Conservation (phyloP, 805 yeast species). For the Metschnikowia aberdeeniae region DNA sequence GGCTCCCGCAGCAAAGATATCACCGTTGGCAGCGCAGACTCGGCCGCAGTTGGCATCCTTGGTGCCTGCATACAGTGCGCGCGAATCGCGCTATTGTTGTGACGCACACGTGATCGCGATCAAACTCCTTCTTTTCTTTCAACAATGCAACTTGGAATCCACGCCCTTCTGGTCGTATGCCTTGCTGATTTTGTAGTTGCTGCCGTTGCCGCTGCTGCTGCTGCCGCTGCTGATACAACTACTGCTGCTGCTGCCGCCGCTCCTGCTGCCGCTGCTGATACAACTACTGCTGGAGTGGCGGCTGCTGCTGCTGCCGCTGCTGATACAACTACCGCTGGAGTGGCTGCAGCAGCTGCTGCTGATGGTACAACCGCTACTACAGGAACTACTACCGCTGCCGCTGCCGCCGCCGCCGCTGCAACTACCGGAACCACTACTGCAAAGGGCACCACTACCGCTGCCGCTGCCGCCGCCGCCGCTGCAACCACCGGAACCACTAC, state of each 20-base stretch:
- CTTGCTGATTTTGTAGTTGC: slow-evolving; percentile 13
- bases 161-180: slow-evolving; percentile 1
- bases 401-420: slow-evolving; percentile 9
- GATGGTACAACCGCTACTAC: slow-evolving; percentile 9
- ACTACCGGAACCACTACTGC: slow-evolving; percentile 10
- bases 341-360: slow-evolving; percentile 10
- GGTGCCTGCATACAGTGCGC: not conserved
- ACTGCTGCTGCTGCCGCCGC: slow-evolving; percentile 18
- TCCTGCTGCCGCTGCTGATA: slow-evolving; percentile 14
- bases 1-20: too few relatives aligned
- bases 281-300: slow-evolving; percentile 14
- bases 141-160: slow-evolving; percentile 2
- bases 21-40: too few relatives aligned
- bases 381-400: slow-evolving; percentile 12
- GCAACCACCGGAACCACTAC: slow-evolving; percentile 11
- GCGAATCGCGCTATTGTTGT: not conserved
- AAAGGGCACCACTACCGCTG: slow-evolving; percentile 14
- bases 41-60: not conserved
- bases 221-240: slow-evolving; percentile 18
- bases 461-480: slow-evolving; percentile 10
- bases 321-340: slow-evolving; percentile 9
- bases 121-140: not conserved
- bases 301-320: slow-evolving; percentile 16
- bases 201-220: slow-evolving; percentile 17
- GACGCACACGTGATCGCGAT: not conserved